Evolutionary conservation across 2,329 filamentous ascomycete species (phyloP).

Genomic region (Purpureocillium takamizusanense): DNA sequence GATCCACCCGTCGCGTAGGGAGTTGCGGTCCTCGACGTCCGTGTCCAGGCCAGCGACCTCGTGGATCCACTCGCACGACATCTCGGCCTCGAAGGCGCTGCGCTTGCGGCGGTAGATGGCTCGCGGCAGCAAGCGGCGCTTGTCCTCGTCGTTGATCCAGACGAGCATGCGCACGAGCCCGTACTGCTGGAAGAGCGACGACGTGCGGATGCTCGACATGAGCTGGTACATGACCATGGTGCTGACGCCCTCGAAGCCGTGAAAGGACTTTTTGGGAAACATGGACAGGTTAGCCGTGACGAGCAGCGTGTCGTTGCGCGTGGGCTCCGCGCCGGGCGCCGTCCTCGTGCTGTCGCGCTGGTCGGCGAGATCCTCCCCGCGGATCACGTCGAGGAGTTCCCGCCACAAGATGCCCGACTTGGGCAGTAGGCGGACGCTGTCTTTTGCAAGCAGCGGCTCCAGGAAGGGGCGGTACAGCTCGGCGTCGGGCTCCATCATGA

Average conservation of each 20-base stretch:
- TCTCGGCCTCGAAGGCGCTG: constrained; percentile 48
- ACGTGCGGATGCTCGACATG: constrained; percentile 45
- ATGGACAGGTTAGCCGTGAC: constrained; percentile 59
- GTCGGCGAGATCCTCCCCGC: constrained; percentile 40
- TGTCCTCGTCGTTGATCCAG: constrained; percentile 58
- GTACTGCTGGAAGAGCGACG: constrained; percentile 60
- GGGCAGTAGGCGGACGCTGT: constrained; percentile 40
- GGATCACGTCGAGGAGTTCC: constrained; percentile 46
- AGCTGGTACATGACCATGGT: constrained; percentile 54
- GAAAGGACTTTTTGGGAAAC: constrained; percentile 39
- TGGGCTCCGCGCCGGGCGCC: constrained; percentile 21
- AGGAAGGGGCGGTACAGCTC: constrained; percentile 53
- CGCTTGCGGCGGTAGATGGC: constrained; percentile 46
- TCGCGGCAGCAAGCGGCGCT: constrained; percentile 50
- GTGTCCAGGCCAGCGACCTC: constrained; percentile 43
- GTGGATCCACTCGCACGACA: constrained; percentile 48
- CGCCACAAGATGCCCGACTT: constrained; percentile 51
- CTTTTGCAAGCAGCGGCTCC: constrained; percentile 40
- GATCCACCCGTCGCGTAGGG: constrained; percentile 36
- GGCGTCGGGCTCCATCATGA: constrained; percentile 68
- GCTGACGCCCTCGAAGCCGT: constrained; percentile 45
- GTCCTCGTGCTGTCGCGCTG: constrained; percentile 35
- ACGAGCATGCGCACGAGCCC: constrained; percentile 73
- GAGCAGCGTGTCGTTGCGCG: constrained; percentile 64
- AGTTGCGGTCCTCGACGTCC: constrained; percentile 14